Evolutionary conservation across 345 rosid species (phyloP), one percentile per base, ranked within the genome.

Genomic region (Euphorbia pulcherrima): DNA sequence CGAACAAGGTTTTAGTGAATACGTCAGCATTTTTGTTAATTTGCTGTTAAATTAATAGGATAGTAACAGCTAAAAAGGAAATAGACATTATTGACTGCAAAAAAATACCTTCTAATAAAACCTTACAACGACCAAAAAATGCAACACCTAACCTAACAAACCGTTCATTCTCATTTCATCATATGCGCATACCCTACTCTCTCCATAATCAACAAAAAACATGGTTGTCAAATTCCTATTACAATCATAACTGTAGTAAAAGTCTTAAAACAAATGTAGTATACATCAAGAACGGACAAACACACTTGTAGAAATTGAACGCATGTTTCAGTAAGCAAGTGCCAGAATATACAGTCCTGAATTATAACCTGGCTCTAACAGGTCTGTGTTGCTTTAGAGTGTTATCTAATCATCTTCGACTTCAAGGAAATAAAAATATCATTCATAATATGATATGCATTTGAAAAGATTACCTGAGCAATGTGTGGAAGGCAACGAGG

Each of bases 401-500:
- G 27, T 21, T 8, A 12, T 44, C 1, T 44, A 44, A 11, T 44
- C 50, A 44, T 44, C 50, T 44, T 44, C 2, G 50, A 44, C 47
- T 41, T 41, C 37, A 33, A 33, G 3, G 7, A 33, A 33, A 33
- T 33, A 33, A 44, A 44, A 44, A 44, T 1, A 44, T 2, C 12
- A 44, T 44, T 12, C 11, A 12, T 18, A 44, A 44, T 44, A 14
- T 44, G 50, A 44, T 44, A 44, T 44, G 50, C 12, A 44, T 44
- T 35, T 21, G 33, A 24, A 30, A 61, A 65, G n/a, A 64, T 56
- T 71, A 94, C 99, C 97, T 94, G 97, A 24, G 99, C 93, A 77
- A 94, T 87, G 79, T 94, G 97, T 46, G 99, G 99, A 74, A 91
- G 90, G 83, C 97, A 94, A 46, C 97, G 97, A 2, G 88, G 75